Conservation (phyloP, 768 basidiomycete species). For the Phylloporus rhodoxanthus region DNA sequence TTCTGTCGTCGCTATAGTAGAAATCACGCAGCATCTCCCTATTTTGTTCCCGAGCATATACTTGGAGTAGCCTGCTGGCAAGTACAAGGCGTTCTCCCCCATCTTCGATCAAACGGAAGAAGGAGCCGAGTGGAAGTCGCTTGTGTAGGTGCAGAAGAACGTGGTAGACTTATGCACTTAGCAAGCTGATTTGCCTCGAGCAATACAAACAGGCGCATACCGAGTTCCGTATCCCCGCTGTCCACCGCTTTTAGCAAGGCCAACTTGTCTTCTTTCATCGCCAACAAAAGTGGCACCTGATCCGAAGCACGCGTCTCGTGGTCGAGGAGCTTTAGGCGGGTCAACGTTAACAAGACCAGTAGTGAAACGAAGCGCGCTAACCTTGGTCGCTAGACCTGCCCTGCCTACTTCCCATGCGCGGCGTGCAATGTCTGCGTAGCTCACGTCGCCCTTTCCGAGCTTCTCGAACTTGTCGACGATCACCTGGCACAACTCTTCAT, state of each 20-base stretch:
- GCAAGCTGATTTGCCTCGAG: neutral
- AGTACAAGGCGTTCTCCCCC: slow-evolving; percentile 68
- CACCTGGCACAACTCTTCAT: slow-evolving; percentile 70
- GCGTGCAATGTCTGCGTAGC: slow-evolving; percentile 92
- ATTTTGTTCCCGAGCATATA: slow-evolving; percentile 87
- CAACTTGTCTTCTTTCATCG: slow-evolving; percentile 90
- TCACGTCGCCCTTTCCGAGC: slow-evolving; percentile 72
- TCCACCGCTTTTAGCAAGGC: slow-evolving; percentile 87
- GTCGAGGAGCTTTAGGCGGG: slow-evolving; percentile 65
- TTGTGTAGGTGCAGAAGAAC: slow-evolving; percentile 86
- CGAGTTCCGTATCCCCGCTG: slow-evolving; percentile 92
- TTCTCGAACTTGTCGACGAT: slow-evolving; percentile 90
- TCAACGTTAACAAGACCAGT: neutral
- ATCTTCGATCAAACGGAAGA: slow-evolving; percentile 93
- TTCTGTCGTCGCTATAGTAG: slow-evolving; percentile 94
- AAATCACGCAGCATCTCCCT: slow-evolving; percentile 90
- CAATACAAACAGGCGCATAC: slow-evolving; percentile 37
- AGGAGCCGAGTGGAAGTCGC: slow-evolving; percentile 77
- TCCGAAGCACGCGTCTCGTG: slow-evolving; percentile 83
- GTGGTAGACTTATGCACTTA: slow-evolving; percentile 66
- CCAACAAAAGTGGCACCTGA: slow-evolving; percentile 87
- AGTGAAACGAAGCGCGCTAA: slow-evolving; percentile 22
- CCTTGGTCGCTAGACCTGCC: slow-evolving; percentile 77
- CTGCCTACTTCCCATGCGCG: slow-evolving; percentile 89
- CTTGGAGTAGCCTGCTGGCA: slow-evolving; percentile 78